Conservation (phyloP, 148 eudicot species). For the Oxyria digyna region DNA sequence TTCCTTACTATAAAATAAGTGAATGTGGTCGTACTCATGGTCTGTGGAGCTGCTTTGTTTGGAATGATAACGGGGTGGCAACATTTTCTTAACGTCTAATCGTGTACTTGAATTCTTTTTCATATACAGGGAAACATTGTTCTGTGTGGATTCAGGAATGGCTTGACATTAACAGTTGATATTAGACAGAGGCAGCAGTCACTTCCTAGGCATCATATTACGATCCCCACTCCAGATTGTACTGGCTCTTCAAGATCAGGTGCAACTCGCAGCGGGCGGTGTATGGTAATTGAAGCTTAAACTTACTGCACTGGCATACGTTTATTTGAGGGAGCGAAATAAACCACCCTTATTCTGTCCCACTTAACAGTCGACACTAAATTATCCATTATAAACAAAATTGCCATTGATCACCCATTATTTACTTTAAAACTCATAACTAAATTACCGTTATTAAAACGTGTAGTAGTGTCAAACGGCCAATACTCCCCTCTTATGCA, state of each 20-base stretch:
- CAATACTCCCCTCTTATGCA: not conserved
- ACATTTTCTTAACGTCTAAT: not conserved
- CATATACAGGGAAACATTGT: constrained; percentile 28
- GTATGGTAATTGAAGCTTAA: not conserved
- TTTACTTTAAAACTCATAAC: not conserved
- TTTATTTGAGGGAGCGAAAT: not conserved
- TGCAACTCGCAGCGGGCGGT: not conserved
- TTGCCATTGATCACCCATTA: not conserved
- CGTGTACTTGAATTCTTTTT: not conserved
- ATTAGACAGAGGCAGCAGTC: constrained; percentile 33
- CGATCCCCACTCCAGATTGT: constrained; percentile 14
- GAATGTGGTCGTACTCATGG: no score
- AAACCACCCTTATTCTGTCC: not conserved
- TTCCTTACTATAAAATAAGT: no score
- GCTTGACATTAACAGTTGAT: constrained; percentile 46
- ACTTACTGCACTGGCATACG: not conserved
- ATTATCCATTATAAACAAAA: not conserved
- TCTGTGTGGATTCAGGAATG: constrained; percentile 58
- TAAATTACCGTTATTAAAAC: not conserved
- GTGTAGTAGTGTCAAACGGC: not conserved
- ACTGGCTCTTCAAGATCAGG: constrained; percentile 11
- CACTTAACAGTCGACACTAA: not conserved
- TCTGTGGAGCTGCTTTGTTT: not conserved
- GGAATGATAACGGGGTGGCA: not conserved
- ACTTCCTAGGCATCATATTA: constrained; percentile 20